phyloP scores from a whole-genome alignment of 2,329 filamentous ascomycete species.

The Cercospora canescens region DNA sequence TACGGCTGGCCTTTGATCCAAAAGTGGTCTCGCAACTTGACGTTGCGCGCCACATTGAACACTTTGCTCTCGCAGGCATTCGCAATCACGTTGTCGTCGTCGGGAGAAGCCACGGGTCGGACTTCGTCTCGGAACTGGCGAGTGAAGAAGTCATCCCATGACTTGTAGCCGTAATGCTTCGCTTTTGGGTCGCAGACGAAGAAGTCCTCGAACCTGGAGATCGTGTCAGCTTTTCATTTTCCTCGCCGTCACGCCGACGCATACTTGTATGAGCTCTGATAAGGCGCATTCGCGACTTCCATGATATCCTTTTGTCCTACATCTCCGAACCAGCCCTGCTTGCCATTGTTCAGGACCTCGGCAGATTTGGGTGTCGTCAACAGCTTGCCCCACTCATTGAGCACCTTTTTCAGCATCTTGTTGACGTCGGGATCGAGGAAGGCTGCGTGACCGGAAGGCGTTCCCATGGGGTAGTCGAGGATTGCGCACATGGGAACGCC shows the following conservation, averaged over 20 bases:
- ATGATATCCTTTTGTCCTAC: conserved; percentile 41
- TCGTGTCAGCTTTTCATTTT: neutral
- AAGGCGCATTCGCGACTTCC: conserved; percentile 33
- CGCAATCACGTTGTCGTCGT: conserved; percentile 57
- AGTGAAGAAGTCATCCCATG: conserved; percentile 73
- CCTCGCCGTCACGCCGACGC: neutral
- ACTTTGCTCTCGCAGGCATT: conserved; percentile 67
- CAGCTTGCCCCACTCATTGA: conserved; percentile 51
- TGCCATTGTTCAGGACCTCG: conserved; percentile 39
- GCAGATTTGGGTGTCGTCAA: conserved; percentile 37
- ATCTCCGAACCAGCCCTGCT: conserved; percentile 44
- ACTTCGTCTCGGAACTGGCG: conserved; percentile 56
- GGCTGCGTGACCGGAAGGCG: conserved; percentile 53
- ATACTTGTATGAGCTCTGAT: conserved; percentile 25
- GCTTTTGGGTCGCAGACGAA: conserved; percentile 60
- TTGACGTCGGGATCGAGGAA: conserved; percentile 58
- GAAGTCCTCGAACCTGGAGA: conserved; percentile 49
- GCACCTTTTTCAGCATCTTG: conserved; percentile 51
- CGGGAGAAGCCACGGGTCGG: conserved; percentile 59
- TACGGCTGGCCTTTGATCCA: conserved; percentile 71
- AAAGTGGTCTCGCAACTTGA: conserved; percentile 61
- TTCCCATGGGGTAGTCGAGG: conserved; percentile 62
- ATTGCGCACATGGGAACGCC: conserved; percentile 60
- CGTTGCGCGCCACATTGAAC: conserved; percentile 53
- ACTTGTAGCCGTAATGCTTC: conserved; percentile 61